Percentiles rank a stretch among this genome's conserved stretches.
Evolutionary conservation across 305 asterid species (phyloP).

Genomic region (Solanum aculeatissimum): DNA sequence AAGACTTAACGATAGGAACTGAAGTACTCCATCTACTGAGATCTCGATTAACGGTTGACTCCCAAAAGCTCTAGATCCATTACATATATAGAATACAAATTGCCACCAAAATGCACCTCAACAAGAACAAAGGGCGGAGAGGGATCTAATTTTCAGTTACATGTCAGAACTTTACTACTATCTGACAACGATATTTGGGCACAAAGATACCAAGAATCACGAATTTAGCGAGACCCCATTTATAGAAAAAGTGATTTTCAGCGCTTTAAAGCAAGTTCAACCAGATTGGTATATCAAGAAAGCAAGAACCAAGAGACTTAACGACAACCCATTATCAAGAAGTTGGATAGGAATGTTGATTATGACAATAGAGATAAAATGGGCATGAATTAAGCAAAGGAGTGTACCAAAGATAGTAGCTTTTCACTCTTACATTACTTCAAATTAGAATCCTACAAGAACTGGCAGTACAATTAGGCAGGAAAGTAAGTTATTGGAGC

Average conservation of each 20-base stretch:
- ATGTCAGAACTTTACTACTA: conserved; percentile 17
- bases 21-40: conserved; percentile 24
- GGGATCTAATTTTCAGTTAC: conserved; percentile 34
- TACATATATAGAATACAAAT: conserved; percentile 10
- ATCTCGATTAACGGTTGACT: conserved; percentile 34
- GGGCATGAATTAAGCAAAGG: conserved; percentile 12
- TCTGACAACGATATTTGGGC: conserved; percentile 1
- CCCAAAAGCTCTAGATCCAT: conserved; percentile 48
- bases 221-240: conserved; percentile 53
- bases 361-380: conserved; percentile 18
- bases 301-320: conserved; percentile 18
- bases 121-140: conserved; percentile 1
- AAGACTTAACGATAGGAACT: conserved; percentile 19
- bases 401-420: conserved; percentile 4
- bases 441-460: conserved; percentile 6
- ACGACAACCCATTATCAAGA: conserved; percentile 43
- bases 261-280: conserved; percentile 17
- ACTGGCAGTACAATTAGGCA: conserved; percentile 1
- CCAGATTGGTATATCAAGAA: conserved; percentile 22
- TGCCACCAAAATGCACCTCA: conserved; percentile 13
- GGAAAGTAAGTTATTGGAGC: conserved; percentile 7
- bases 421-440: conserved; percentile 27
- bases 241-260: background rate
- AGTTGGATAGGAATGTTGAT: conserved; percentile 4
- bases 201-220: background rate